phyloP scores from a whole-genome alignment of 2,329 filamentous ascomycete genomes.

The Rugonectria rugulosa region DNA sequence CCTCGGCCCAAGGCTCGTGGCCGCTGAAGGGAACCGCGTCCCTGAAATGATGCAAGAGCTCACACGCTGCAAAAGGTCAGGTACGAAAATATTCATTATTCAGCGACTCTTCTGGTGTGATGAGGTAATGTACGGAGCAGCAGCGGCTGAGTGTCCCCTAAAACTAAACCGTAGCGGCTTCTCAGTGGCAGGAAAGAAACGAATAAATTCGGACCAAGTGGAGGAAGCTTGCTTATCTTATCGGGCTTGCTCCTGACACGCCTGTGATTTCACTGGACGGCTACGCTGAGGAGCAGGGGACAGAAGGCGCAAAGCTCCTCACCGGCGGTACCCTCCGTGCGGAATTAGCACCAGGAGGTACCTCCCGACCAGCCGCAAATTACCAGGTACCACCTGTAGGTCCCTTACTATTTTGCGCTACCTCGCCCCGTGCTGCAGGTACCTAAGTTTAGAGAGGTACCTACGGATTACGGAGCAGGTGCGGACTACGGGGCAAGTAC shows the following conservation, averaged over 20 bases:
- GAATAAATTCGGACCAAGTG: too few relatives aligned
- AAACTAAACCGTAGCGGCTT: neutral
- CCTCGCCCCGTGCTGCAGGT: constrained; percentile 2
- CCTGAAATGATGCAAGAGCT: too few relatives aligned
- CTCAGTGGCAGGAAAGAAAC: neutral
- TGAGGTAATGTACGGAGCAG: too few relatives aligned
- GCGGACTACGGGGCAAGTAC: too few relatives aligned
- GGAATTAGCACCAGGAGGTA: constrained; percentile 9
- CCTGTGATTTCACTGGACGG: neutral
- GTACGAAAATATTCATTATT: too few relatives aligned
- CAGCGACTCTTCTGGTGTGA: too few relatives aligned
- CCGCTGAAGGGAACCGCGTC: too few relatives aligned
- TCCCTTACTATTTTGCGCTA: too few relatives aligned
- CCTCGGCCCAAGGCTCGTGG: constrained; percentile 34
- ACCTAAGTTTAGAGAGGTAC: too few relatives aligned
- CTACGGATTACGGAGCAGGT: too few relatives aligned
- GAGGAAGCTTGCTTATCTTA: constrained; percentile 15
- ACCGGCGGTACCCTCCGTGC: constrained; percentile 7
- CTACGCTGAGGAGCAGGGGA: neutral
- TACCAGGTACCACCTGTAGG: too few relatives aligned
- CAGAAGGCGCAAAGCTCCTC: neutral
- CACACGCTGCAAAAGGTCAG: too few relatives aligned
- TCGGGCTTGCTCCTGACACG: neutral
- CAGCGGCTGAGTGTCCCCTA: neutral
- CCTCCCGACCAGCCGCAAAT: constrained; percentile 14